phyloP scores from a whole-genome alignment of 176 grass and related monocot genomes.

The Aegilops tauschii region DNA sequence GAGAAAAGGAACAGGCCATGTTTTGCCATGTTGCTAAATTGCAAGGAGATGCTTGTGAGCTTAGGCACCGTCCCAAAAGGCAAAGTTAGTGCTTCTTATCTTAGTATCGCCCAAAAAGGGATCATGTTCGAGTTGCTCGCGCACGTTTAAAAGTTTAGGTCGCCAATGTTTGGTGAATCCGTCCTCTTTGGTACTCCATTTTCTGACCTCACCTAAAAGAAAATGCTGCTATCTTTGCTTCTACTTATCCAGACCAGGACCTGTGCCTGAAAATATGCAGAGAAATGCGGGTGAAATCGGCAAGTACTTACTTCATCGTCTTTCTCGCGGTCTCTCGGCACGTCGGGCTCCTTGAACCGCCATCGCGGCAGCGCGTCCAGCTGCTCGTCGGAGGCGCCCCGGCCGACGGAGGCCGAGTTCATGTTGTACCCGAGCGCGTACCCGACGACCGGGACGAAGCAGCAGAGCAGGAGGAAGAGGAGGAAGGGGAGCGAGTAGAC shows the following conservation, averaged over 20 bases:
- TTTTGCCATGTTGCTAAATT: background rate
- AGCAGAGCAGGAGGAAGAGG: conserved; percentile 94
- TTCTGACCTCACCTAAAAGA: background rate
- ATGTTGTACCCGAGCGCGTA: conserved; percentile 89
- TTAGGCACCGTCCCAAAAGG: conserved; percentile 19
- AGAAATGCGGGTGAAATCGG: background rate
- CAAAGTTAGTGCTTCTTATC: conserved; percentile 29
- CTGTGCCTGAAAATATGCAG: background rate
- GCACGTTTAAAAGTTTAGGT: conserved; percentile 32
- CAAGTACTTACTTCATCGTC: conserved; percentile 52
- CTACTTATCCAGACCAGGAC: background rate
- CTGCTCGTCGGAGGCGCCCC: conserved; percentile 89
- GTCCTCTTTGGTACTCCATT: background rate
- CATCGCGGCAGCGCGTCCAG: conserved; percentile 68
- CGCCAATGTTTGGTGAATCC: conserved; percentile 24
- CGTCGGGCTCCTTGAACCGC: conserved; percentile 65
- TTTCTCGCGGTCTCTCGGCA: conserved; percentile 12
- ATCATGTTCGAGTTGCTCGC: background rate
- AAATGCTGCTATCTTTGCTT: conserved; percentile 10
- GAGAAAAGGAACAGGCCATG: background rate
- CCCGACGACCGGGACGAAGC: conserved; percentile 77
- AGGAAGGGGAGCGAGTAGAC: conserved; percentile 95
- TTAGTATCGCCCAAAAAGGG: conserved; percentile 25
- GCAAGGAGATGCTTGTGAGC: background rate
- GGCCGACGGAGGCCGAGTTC: conserved; percentile 66